phyloP scores from a whole-genome alignment of 257 asterid genomes.

The Solanum chmielewskii region DNA sequence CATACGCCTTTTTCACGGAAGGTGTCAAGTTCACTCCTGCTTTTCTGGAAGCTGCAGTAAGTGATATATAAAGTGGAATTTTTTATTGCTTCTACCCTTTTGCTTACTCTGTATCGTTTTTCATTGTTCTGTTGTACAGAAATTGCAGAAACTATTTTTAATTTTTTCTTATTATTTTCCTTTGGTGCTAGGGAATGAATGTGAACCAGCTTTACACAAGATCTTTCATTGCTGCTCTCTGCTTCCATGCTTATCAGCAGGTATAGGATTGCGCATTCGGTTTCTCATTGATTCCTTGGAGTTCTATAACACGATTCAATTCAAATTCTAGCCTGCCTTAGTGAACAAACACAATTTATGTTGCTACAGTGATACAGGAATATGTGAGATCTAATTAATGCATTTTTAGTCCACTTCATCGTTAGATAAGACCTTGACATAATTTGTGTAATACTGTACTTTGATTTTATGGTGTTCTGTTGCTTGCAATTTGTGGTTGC shows the following conservation, averaged over 20 bases:
- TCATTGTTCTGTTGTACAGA: background rate
- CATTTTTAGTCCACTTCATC: background rate
- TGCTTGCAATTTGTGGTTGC: background rate
- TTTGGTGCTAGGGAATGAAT: slow-evolving; percentile 45
- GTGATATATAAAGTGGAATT: slow-evolving; percentile 9
- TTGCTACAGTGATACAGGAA: background rate
- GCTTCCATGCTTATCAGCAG: slow-evolving; percentile 97
- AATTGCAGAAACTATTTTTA: background rate
- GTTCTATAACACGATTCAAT: background rate
- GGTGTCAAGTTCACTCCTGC: slow-evolving; percentile 63
- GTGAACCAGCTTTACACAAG: slow-evolving; percentile 46
- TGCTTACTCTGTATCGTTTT: background rate
- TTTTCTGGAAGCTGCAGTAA: slow-evolving; percentile 60
- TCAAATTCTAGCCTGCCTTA: background rate
- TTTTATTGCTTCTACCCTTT: background rate
- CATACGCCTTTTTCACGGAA: slow-evolving; percentile 29
- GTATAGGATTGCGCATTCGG: slow-evolving; percentile 10
- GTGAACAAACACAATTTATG: background rate
- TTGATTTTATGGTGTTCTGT: background rate
- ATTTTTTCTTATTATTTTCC: background rate
- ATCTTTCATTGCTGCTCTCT: slow-evolving; percentile 62
- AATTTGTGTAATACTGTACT: background rate
- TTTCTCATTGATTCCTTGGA: background rate
- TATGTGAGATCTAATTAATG: background rate
- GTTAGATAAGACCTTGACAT: background rate